Evolutionary conservation across 108 stramenopile genomes (phyloP).

Genomic region (Conticribra guillardii): DNA sequence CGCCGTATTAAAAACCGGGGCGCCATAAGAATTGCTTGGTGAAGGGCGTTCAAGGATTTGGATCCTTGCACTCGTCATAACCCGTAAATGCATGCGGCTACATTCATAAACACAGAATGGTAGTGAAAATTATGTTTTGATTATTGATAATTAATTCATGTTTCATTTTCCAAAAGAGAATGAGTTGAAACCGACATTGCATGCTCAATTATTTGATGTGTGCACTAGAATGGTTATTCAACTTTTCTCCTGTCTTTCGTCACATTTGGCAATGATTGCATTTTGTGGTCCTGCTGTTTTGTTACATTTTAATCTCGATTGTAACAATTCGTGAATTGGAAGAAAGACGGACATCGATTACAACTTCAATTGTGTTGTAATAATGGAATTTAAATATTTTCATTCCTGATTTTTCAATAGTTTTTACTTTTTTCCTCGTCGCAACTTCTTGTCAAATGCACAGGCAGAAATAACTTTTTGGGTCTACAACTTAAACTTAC

Average conservation of each 20-base stretch:
- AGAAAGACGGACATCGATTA: neutral
- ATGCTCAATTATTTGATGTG: neutral
- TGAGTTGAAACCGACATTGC: neutral
- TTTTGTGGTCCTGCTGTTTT: neutral
- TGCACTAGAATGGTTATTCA: neutral
- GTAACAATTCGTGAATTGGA: neutral
- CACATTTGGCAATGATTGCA: neutral
- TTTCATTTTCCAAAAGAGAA: neutral
- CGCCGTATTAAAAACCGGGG: slow-evolving; percentile 1
- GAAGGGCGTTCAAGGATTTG: slow-evolving; percentile 1
- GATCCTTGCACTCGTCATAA: neutral
- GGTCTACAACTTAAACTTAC: no score
- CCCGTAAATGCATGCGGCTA: slow-evolving; percentile 1
- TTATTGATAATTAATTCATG: neutral
- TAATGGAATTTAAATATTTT: neutral
- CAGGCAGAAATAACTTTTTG: no score
- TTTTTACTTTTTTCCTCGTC: no score
- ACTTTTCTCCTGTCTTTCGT: neutral
- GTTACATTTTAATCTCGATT: neutral
- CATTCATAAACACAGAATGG: no score
- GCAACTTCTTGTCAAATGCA: no score
- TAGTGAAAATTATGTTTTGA: neutral
- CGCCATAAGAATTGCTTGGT: neutral
- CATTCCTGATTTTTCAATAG: no score
- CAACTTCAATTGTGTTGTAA: neutral